These are phyloP conservation scores for Podaxis sp. DNA, from an alignment of 768 basidiomycete genomes.

Conservation along the genomic window DNA sequence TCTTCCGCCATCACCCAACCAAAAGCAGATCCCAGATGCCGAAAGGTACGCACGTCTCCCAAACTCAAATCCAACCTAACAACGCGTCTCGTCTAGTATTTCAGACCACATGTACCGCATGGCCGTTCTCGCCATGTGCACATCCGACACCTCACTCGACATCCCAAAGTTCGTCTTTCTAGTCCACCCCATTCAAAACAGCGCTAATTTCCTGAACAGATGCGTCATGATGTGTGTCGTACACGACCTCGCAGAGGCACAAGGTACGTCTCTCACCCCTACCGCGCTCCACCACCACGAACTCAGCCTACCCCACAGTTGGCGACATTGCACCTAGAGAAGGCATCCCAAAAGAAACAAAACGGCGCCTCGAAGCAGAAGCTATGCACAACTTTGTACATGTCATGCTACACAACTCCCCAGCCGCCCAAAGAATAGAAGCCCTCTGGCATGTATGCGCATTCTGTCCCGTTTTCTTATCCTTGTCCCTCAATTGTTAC, in stretches of 20 bases:
- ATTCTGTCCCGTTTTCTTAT: not conserved
- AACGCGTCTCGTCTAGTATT: constrained; percentile 50
- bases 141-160: constrained; percentile 71
- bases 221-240: constrained; percentile 89
- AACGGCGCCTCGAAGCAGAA: constrained; percentile 75
- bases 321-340: constrained; percentile 94
- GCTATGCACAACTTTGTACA: constrained; percentile 90
- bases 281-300: not conserved
- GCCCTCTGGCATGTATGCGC: constrained; percentile 68
- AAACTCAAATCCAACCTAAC: not conserved
- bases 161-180: constrained; percentile 58
- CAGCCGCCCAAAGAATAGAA: constrained; percentile 66
- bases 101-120: constrained; percentile 98
- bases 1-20: not conserved
- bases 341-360: constrained; percentile 80
- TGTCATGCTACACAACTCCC: constrained; percentile 81
- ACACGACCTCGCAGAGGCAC: constrained; percentile 96
- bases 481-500: not conserved
- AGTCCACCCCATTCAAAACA: not conserved
- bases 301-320: constrained; percentile 42
- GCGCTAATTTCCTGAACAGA: constrained; percentile 31
- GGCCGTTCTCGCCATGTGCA: constrained; percentile 91
- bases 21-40: constrained; percentile 67
- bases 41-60: constrained; percentile 61
- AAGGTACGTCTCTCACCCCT: constrained; percentile 45